Percentiles rank a stretch among this genome's conserved stretches.
Evolutionary conservation across 1,284 basidiomycete genomes (phyloP).

Genomic region (Irpex sp.): DNA sequence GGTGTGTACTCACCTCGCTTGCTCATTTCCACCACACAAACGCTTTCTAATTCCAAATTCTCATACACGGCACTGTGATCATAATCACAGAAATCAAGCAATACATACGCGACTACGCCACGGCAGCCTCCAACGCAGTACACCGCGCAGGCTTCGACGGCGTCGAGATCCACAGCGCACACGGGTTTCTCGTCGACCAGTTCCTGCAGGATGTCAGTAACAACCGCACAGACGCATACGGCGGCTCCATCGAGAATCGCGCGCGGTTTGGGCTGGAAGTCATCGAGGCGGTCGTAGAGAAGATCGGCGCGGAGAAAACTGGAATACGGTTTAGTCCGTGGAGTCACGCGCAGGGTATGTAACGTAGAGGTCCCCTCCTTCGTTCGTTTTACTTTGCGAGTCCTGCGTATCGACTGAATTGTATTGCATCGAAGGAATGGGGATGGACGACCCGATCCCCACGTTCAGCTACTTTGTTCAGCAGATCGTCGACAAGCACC

Average conservation of each 20-base stretch:
- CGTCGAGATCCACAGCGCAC: conserved; percentile 28
- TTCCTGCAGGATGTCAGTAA: conserved; percentile 43
- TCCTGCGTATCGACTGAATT: background rate
- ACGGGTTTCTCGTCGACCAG: conserved; percentile 41
- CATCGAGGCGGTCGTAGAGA: conserved; percentile 39
- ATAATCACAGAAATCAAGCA: conserved; percentile 24
- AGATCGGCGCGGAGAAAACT: conserved; percentile 36
- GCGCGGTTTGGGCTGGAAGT: conserved; percentile 46
- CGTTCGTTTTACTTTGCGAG: too few species aligned
- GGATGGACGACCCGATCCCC: conserved; percentile 44
- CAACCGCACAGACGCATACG: conserved; percentile 57
- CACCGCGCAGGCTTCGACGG: conserved; percentile 45
- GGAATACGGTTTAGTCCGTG: conserved; percentile 56
- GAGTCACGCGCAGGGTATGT: conserved; percentile 35
- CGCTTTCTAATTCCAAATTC: too few species aligned
- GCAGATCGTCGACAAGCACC: conserved; percentile 33
- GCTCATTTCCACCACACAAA: background rate
- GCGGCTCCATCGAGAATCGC: conserved; percentile 54
- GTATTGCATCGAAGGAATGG: conserved; percentile 31
- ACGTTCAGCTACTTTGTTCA: conserved; percentile 37
- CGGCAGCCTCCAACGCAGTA: conserved; percentile 40
- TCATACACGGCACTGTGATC: background rate
- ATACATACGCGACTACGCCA: conserved; percentile 33
- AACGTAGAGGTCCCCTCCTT: background rate
- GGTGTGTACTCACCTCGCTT: background rate